phyloP scores from a whole-genome alignment of 202 grass and related monocot species.

The Panicum hallii region DNA sequence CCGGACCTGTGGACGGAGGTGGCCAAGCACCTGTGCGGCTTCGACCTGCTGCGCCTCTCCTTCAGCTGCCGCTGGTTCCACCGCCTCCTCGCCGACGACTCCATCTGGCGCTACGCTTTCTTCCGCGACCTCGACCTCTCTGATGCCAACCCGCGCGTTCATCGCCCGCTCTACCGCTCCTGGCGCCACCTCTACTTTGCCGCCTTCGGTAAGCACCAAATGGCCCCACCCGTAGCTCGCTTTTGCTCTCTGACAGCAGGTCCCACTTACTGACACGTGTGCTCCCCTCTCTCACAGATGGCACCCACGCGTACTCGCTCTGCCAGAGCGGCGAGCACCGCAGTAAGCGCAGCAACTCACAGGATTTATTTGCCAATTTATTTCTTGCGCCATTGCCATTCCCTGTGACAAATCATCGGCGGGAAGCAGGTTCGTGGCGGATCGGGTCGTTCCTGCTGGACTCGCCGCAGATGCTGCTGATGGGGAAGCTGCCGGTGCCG shows the following conservation, averaged over 20 bases:
- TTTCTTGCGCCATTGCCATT: neutral
- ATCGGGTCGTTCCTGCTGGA: slow-evolving; percentile 81
- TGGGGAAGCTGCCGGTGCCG: slow-evolving; percentile 64
- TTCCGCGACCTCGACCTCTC: slow-evolving; percentile 77
- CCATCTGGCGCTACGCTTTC: slow-evolving; percentile 85
- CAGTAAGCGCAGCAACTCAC: slow-evolving; percentile 50
- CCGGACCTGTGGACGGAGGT: slow-evolving; percentile 91
- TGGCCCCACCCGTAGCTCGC: neutral
- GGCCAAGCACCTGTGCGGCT: slow-evolving; percentile 77
- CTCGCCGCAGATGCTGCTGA: slow-evolving; percentile 60
- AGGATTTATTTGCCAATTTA: neutral
- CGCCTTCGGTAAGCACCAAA: slow-evolving; percentile 65
- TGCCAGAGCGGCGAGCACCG: slow-evolving; percentile 69
- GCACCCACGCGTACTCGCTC: slow-evolving; percentile 68
- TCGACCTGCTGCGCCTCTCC: slow-evolving; percentile 72
- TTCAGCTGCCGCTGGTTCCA: slow-evolving; percentile 72
- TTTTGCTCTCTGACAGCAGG: neutral
- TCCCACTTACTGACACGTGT: slow-evolving; percentile 46
- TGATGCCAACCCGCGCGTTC: neutral
- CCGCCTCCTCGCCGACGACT: slow-evolving; percentile 69
- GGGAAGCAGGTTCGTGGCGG: slow-evolving; percentile 67
- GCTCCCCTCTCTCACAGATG: slow-evolving; percentile 49
- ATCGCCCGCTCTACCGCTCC: slow-evolving; percentile 51
- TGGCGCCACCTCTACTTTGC: slow-evolving; percentile 80
- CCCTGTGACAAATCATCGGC: neutral